Base-by-base conservation (phyloP, 202 grass and related monocot genomes). In the Bolboschoenoplectus hybrid region DNA sequence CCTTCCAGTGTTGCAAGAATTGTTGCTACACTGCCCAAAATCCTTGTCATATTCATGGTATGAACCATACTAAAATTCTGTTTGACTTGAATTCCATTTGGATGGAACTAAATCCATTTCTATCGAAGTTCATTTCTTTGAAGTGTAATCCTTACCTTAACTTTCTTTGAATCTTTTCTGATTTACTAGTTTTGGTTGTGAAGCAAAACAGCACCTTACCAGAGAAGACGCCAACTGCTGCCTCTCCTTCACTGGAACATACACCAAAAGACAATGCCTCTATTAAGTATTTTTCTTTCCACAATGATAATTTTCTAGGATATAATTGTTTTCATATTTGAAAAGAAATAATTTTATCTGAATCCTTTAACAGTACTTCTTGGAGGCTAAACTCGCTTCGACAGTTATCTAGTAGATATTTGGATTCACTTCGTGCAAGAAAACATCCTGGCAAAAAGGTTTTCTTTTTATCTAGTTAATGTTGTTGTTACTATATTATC, bases 21-120 rank as follows among this genome's bases (percentile, higher is more conserved):
- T 98, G 96, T 88, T 98, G 96, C 91, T 95, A 88, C 87, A 95
- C 92, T 86, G 97, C 97, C 56, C 93, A 98, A 80, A 98, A 98
- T 87, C 93, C 97, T 84, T 98, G 93, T 83, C 92, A 98, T 87
- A 98, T 98, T 84, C 97, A 96, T 83, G 97, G 97, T 98, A 95
- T 87, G 61, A 46, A 79, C 53, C 75, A 80, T 61, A 58, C 19
- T 41, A 39, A 14, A 80, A 60, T 57, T 17, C 12, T 60, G 35
- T 43, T 60, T 61, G 36, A 60, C 61, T 60, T 80, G 53, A 79
- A 58, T 80, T 38, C 43, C 68, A 72, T 39, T 78, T 26, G 43
- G n/a, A 50, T 49, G 70, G 45, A 10, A 58, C 4, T 5, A 34
- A 72, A 2, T 78, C 74, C 26, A 82, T 32, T 82, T 91, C 46